These are phyloP conservation scores for Alternaria sp. DNA, from an alignment of 2,329 filamentous ascomycete genomes.

Conservation along the genomic window DNA sequence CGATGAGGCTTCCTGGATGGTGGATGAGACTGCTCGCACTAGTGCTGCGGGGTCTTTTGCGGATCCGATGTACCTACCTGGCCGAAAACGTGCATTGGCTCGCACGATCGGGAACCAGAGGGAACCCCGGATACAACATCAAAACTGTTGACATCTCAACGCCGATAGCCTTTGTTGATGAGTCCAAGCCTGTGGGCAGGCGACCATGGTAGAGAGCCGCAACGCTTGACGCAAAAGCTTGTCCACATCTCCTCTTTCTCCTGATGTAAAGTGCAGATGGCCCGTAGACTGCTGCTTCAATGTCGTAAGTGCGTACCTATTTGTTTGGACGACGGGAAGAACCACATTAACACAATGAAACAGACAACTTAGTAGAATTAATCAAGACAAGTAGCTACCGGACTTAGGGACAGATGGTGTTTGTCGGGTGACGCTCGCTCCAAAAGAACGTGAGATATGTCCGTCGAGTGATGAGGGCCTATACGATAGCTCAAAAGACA, in stretches of 20 bases:
- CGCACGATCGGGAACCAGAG: slow-evolving; percentile 3
- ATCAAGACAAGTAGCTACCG: not conserved
- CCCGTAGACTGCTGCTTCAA: not conserved
- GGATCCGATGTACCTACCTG: slow-evolving; percentile 18
- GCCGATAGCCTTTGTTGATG: not conserved
- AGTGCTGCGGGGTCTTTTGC: slow-evolving; percentile 18
- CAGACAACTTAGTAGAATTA: rapidly evolving
- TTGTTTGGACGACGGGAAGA: not conserved
- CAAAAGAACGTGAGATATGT: not conserved
- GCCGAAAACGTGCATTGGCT: slow-evolving; percentile 12
- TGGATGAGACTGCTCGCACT: slow-evolving; percentile 12
- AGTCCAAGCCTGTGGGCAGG: not conserved
- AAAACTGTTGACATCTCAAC: not conserved
- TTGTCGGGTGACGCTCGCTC: not conserved
- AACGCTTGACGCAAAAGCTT: not conserved
- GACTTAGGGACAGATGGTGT: not conserved
- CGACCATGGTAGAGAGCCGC: not conserved
- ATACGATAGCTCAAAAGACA: not conserved
- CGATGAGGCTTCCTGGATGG: slow-evolving; percentile 6
- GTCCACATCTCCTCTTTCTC: not conserved
- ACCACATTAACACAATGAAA: not conserved
- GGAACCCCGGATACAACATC: not conserved
- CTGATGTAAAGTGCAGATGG: not conserved
- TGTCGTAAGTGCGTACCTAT: not conserved
- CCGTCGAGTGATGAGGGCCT: not conserved